A percentile compares a stretch with the other conserved stretches of the same genome.
Evolutionary conservation across 257 asterid genomes (phyloP).

Genomic region (Linaria vulgaris): DNA sequence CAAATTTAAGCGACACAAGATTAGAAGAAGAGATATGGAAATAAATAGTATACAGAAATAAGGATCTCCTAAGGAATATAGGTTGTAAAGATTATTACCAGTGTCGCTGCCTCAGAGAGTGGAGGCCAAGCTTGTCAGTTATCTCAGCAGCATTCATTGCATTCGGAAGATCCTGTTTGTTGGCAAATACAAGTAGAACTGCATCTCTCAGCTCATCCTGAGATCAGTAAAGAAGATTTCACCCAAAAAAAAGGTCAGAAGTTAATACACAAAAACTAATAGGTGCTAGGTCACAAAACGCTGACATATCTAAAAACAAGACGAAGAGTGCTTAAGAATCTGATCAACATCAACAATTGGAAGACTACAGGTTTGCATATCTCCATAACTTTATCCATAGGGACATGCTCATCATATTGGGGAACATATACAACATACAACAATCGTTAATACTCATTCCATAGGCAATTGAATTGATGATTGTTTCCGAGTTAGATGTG

Average conservation of each 20-base stretch:
- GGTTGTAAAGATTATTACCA: neutral
- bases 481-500: too few species aligned
- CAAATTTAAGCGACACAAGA: neutral
- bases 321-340: neutral
- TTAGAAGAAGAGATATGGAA: neutral
- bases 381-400: too few species aligned
- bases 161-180: conserved; percentile 22
- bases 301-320: neutral
- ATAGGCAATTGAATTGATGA: too few species aligned
- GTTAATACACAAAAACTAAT: neutral
- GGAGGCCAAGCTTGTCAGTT: conserved; percentile 23
- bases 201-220: conserved; percentile 26
- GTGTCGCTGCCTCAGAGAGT: conserved; percentile 20
- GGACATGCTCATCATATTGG: too few species aligned
- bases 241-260: conserved; percentile 12
- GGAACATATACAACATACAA: too few species aligned
- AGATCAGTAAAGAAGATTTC: neutral
- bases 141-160: conserved; percentile 24
- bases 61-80: neutral
- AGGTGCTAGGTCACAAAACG: neutral
- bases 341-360: neutral
- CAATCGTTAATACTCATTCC: too few species aligned
- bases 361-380: neutral
- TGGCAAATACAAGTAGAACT: conserved; percentile 17
- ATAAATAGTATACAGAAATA: neutral